phyloP scores from a whole-genome alignment of 176 grass and related monocot genomes.

The Raddia guianensis region DNA sequence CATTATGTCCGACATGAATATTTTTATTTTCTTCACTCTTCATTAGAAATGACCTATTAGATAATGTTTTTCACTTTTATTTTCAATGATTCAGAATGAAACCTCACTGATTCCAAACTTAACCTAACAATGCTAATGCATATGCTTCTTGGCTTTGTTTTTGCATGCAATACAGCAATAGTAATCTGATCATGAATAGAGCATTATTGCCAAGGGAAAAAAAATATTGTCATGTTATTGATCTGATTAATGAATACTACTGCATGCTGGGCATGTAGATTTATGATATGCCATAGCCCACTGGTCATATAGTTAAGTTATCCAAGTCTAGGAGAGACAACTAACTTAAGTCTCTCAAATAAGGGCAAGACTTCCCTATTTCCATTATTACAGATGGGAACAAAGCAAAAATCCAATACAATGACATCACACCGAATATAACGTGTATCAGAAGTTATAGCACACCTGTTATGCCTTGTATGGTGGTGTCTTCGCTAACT shows the following conservation, averaged over 20 bases:
- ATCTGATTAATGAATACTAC: slow-evolving; percentile 7
- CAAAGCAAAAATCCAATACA: background rate
- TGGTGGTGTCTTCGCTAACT: background rate
- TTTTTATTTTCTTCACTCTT: background rate
- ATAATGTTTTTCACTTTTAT: background rate
- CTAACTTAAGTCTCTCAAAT: background rate
- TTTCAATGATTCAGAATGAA: slow-evolving; percentile 6
- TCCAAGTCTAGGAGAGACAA: background rate
- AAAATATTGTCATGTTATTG: slow-evolving; percentile 13
- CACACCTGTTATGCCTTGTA: background rate
- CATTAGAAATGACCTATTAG: background rate
- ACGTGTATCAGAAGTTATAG: background rate
- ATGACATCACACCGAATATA: background rate
- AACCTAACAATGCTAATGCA: background rate
- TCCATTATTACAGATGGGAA: background rate
- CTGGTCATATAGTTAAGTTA: background rate
- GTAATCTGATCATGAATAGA: background rate
- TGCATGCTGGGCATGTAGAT: slow-evolving; percentile 9
- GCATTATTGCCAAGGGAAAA: background rate
- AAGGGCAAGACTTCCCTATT: background rate
- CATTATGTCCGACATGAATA: background rate
- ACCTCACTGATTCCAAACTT: slow-evolving; percentile 14
- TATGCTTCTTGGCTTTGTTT: slow-evolving; percentile 15
- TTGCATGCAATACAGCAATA: background rate
- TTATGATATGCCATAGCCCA: background rate